These are phyloP conservation scores for Geum urbanum DNA, from an alignment of 306 rosid species.

Conservation along the genomic window DNA sequence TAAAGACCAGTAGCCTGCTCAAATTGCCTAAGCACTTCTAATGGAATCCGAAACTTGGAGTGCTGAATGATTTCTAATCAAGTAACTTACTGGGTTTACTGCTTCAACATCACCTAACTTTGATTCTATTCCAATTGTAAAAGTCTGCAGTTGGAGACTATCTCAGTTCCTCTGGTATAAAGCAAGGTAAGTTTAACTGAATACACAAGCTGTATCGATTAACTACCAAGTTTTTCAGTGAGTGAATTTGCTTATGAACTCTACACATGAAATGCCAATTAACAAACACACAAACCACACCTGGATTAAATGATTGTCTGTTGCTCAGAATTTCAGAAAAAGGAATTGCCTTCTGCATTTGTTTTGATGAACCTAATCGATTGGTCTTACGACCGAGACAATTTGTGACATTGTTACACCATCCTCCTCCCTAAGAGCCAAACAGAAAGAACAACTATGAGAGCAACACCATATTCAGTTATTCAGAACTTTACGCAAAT, in stretches of 20 bases:
- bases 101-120: slow-evolving; percentile 85
- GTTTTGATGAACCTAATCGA: slow-evolving; percentile 79
- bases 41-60: not conserved
- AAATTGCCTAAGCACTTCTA: not conserved
- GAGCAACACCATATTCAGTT: not conserved
- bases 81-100: slow-evolving; percentile 66
- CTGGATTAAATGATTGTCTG: slow-evolving; percentile 61
- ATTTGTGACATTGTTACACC: slow-evolving; percentile 88
- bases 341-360: slow-evolving; percentile 56
- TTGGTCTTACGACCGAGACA: slow-evolving; percentile 70
- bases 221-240: not conserved
- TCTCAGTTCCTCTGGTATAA: not conserved
- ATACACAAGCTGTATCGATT: not conserved
- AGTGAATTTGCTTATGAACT: not conserved
- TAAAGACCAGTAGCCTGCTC: slow-evolving; percentile 69
- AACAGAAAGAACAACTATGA: not conserved
- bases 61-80: slow-evolving; percentile 3
- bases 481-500: not conserved
- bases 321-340: slow-evolving; percentile 72
- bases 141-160: slow-evolving; percentile 50
- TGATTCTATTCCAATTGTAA: slow-evolving; percentile 83
- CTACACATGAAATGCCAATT: not conserved
- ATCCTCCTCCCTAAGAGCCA: slow-evolving; percentile 81
- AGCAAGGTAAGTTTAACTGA: not conserved
- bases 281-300: slow-evolving; percentile 25